Percentiles rank a stretch among this genome's conserved stretches.
Conservation (phyloP, 306 rosid species). For the Prinsepia uniflora region DNA sequence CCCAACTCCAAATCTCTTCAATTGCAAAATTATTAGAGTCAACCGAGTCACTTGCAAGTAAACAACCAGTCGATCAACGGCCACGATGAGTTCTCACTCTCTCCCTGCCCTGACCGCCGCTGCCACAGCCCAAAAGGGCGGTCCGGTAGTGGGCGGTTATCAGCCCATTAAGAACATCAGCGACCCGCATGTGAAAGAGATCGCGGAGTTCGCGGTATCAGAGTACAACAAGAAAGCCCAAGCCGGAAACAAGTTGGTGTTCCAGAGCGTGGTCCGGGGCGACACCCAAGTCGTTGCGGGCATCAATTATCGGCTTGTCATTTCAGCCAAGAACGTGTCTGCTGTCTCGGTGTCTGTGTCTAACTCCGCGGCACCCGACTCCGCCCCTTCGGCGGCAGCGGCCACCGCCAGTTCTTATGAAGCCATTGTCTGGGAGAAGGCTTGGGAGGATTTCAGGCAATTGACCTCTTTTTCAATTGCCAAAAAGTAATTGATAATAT, state of each 20-base stretch:
- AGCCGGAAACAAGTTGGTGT: conserved; percentile 16
- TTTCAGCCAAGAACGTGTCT: conserved; percentile 25
- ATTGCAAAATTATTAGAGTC: no score
- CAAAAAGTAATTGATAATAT: neutral
- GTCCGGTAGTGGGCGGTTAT: conserved; percentile 32
- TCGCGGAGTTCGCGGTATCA: conserved; percentile 45
- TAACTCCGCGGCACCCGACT: neutral
- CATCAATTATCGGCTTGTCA: conserved; percentile 37
- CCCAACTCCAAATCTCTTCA: neutral
- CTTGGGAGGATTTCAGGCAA: conserved; percentile 25
- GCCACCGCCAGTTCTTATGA: neutral
- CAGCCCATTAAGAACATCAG: conserved; percentile 33
- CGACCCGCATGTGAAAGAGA: conserved; percentile 43
- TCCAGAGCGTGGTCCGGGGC: conserved; percentile 33
- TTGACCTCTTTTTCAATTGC: conserved; percentile 39
- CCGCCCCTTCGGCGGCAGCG: neutral
- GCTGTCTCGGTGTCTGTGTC: neutral
- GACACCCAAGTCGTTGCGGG: conserved; percentile 51
- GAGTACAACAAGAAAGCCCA: conserved; percentile 38
- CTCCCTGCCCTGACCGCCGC: conserved; percentile 14
- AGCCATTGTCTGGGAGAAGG: conserved; percentile 37
- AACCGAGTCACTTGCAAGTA: no score
- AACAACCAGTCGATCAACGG: neutral
- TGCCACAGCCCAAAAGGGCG: neutral
- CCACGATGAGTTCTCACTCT: conserved; percentile 23